Evolutionary conservation across 768 basidiomycete genomes (phyloP).

Genomic region (Pleurotus giganteus): DNA sequence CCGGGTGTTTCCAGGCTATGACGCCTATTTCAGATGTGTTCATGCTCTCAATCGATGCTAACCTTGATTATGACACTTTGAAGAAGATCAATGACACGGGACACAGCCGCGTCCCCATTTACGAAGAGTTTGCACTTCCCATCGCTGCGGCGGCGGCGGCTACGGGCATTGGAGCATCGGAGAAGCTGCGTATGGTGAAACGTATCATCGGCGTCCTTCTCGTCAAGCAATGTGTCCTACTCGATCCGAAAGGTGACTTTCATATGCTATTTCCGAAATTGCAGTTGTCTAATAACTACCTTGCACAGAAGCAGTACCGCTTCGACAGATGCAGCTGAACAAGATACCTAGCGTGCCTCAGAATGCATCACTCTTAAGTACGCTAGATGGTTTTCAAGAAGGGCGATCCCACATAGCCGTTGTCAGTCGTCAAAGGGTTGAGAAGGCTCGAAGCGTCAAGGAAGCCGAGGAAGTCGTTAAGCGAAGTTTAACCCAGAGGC

Average conservation of each 20-base stretch:
- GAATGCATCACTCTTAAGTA: constrained; percentile 81
- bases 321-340: constrained; percentile 82
- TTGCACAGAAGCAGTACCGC: constrained; percentile 68
- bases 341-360: constrained; percentile 85
- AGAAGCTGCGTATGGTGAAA: constrained; percentile 54
- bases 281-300: not conserved
- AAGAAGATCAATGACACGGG: constrained; percentile 75
- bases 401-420: constrained; percentile 92
- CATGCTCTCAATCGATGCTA: constrained; percentile 85
- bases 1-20: constrained; percentile 54
- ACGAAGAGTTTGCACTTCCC: constrained; percentile 70
- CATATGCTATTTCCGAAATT: not conserved
- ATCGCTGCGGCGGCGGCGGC: constrained; percentile 18
- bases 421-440: constrained; percentile 72
- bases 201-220: constrained; percentile 85
- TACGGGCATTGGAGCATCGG: not conserved
- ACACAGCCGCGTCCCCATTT: constrained; percentile 83
- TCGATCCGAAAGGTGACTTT: constrained; percentile 76
- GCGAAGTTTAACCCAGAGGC: constrained; percentile 72
- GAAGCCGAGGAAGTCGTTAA: constrained; percentile 84
- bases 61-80: constrained; percentile 77
- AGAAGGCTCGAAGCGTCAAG: constrained; percentile 80
- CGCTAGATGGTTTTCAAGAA: constrained; percentile 87
- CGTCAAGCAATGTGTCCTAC: constrained; percentile 85
- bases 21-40: constrained; percentile 78